phyloP scores from a whole-genome alignment of 1,284 basidiomycete genomes.

The Pseudomicrostroma phylloplanum region DNA sequence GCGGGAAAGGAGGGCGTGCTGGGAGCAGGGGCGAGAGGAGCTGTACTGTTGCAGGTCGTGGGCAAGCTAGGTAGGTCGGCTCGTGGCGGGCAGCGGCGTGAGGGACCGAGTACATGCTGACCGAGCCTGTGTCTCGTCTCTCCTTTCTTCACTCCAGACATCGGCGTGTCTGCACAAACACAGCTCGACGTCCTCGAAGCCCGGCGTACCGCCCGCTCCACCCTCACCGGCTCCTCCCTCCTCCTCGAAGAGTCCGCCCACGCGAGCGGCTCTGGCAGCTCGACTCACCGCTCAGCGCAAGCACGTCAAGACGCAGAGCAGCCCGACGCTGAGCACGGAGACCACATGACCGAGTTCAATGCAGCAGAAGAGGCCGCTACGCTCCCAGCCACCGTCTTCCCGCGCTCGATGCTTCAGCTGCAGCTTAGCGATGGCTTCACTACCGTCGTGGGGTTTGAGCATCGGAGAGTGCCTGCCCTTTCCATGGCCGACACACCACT shows the following conservation, averaged over 20 bases:
- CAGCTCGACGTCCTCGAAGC: constrained; percentile 8
- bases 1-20: neutral
- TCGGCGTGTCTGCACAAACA: neutral
- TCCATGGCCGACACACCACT: constrained; percentile 2
- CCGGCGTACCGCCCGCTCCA: neutral
- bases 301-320: neutral
- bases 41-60: neutral
- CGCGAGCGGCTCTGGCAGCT: neutral
- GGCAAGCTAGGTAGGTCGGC: constrained; percentile 1
- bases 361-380: constrained; percentile 4
- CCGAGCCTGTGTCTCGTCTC: too few relatives aligned
- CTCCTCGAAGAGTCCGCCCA: constrained; percentile 1
- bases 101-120: too few relatives aligned
- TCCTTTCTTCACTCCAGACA: neutral
- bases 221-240: neutral
- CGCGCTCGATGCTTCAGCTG: neutral
- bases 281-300: neutral
- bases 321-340: neutral
- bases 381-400: constrained; percentile 5
- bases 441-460: neutral
- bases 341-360: constrained; percentile 6
- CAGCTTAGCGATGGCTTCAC: constrained; percentile 5
- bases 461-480: constrained; percentile 1
- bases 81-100: neutral
- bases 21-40: neutral